Percentiles rank a stretch among this genome's conserved stretches.
Evolutionary conservation across 306 rosid genomes (phyloP).

Genomic region (Cucurbita pepo): DNA sequence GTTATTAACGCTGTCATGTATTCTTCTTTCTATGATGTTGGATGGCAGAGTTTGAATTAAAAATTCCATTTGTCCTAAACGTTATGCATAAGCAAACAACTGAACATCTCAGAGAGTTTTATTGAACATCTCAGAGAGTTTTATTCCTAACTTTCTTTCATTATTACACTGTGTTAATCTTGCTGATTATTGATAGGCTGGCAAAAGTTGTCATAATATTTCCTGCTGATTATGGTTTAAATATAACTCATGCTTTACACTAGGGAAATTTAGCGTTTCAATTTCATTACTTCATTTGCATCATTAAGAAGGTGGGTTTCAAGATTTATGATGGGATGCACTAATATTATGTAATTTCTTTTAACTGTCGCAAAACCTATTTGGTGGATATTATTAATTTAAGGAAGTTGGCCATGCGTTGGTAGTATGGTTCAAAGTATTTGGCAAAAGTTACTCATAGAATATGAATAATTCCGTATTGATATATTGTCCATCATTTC

Average conservation of each 20-base stretch:
- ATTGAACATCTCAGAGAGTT: neutral
- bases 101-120: neutral
- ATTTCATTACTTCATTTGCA: neutral
- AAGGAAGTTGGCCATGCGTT: neutral
- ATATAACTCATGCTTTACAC: neutral
- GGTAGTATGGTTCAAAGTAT: neutral
- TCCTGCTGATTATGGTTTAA: neutral
- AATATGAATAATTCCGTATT: neutral
- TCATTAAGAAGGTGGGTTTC: neutral
- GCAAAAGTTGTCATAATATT: neutral
- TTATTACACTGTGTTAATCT: neutral
- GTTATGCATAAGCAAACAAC: neutral
- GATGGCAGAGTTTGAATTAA: neutral
- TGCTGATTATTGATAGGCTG: neutral
- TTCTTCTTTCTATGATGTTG: neutral
- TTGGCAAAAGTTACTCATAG: neutral
- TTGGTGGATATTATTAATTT: neutral
- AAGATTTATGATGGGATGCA: too few species aligned
- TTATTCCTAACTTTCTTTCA: neutral
- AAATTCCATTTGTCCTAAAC: neutral
- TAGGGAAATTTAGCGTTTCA: neutral
- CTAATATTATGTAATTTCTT: too few species aligned
- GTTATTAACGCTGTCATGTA: neutral
- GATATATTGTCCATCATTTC: slow-evolving; percentile 7
- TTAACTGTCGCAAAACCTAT: neutral